Base-by-base conservation (phyloP, 2,329 filamentous ascomycete genomes). In the Cercospora beticola region DNA sequence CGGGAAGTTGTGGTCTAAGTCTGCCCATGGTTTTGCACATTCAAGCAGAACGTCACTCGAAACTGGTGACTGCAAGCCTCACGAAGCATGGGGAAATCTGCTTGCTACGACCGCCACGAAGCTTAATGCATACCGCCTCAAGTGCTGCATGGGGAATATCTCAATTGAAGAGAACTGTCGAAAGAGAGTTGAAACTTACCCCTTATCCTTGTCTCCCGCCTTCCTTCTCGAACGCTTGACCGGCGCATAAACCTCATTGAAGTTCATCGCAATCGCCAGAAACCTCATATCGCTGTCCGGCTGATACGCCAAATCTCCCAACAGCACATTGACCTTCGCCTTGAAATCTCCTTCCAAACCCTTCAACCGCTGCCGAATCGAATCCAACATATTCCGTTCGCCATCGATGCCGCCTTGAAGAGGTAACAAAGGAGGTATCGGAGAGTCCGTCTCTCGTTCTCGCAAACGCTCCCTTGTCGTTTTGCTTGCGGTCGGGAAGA, bases 221-320 rank as follows among this genome's bases (percentile, higher is more conserved):
- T 57, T 62, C 14, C 28, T 61, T 46, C 49, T 58, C 40, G 40
- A 67, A 43, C 21, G 58, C 75, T 89, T 85, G 56, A 89, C 87
- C 14, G 92, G 92, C 80, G 92, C 88, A 80, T 98, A 98, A 28
- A 97, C 92, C 78, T 98, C 94, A 81, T 99, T 99, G 81, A 98
- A 99, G 81, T 98, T 99, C 93, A 99, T 98, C 49, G 95, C 92
- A 58, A 98, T 93, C 46, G 93, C 95, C 73, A 99, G 82, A 84
- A 98, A 98, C 65, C 94, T 87, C 89, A 99, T 92, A 79, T 99
- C 95, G 62, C 94, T 90, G 79, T 99, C 95, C 0, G 93, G 90
- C 81, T 98, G 94, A 81, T 96, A 94, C 8, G 93, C 91, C 71
- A 99, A 80, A 79, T 99, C 96, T 14, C 95, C 93, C 3, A 99